Percentiles rank a stretch among this genome's conserved stretches.
phyloP scores from a whole-genome alignment of 495 filamentous ascomycete species.

The Penicillium samsonianum region DNA sequence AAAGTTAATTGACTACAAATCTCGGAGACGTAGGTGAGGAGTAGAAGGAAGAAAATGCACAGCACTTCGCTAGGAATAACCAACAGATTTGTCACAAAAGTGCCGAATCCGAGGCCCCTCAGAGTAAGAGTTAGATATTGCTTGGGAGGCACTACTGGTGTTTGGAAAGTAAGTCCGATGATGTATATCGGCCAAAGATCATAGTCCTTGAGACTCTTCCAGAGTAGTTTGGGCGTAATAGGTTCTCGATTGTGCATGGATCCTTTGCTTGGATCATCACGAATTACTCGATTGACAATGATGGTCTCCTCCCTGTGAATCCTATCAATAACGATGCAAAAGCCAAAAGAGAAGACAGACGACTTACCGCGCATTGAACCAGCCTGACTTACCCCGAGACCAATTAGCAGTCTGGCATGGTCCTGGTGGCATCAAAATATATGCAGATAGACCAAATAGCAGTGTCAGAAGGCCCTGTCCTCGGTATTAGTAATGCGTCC shows the following conservation, averaged over 20 bases:
- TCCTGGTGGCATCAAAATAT: slow-evolving; percentile 63
- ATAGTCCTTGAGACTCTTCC: slow-evolving; percentile 53
- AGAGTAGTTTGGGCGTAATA: slow-evolving; percentile 49
- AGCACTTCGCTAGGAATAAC: slow-evolving; percentile 55
- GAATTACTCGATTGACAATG: slow-evolving; percentile 71
- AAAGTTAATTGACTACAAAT: slow-evolving; percentile 51
- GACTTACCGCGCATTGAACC: slow-evolving; percentile 64
- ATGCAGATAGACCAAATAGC: slow-evolving; percentile 59
- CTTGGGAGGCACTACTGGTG: slow-evolving; percentile 48
- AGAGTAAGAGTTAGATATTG: slow-evolving; percentile 66
- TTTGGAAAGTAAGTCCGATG: slow-evolving; percentile 52
- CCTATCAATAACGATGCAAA: background rate
- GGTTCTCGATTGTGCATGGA: slow-evolving; percentile 61
- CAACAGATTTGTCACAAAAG: slow-evolving; percentile 66
- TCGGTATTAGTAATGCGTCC: background rate
- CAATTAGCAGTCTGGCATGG: slow-evolving; percentile 65
- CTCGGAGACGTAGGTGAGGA: slow-evolving; percentile 53
- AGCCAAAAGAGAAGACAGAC: too few species aligned
- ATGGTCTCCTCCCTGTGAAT: slow-evolving; percentile 51
- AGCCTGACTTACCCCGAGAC: slow-evolving; percentile 67
- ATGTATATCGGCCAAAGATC: slow-evolving; percentile 58
- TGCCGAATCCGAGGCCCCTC: slow-evolving; percentile 59
- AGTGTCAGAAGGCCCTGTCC: slow-evolving; percentile 46
- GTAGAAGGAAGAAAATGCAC: slow-evolving; percentile 43
- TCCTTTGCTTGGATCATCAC: slow-evolving; percentile 73